phyloP scores from a whole-genome alignment of 202 grass and related monocot genomes.

The Elaeis oleifera region DNA sequence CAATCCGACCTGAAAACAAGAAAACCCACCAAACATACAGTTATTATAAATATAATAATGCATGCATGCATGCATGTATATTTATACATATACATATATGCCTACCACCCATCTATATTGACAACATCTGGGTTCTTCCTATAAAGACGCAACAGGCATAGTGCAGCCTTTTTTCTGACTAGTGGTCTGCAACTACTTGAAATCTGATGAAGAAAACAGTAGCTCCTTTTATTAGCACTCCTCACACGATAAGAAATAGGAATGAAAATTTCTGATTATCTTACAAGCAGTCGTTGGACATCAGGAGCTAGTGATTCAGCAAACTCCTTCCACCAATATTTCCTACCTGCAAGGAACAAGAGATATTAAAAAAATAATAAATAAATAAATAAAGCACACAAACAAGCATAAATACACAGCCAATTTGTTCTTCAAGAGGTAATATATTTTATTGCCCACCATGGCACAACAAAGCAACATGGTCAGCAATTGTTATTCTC shows the following conservation, averaged over 20 bases:
- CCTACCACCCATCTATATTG: conserved; percentile 95
- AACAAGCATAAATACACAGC: not conserved
- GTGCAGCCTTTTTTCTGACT: conserved; percentile 96
- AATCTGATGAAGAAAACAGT: conserved; percentile 40
- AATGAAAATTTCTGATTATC: conserved; percentile 14
- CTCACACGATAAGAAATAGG: conserved; percentile 4
- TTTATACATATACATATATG: conserved; percentile 1
- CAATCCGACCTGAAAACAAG: conserved; percentile 71
- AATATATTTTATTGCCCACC: too few species aligned
- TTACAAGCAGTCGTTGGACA: conserved; percentile 96
- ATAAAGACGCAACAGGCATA: conserved; percentile 96
- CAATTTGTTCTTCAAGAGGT: too few species aligned
- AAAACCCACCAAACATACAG: conserved; percentile 9
- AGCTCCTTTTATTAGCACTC: too few species aligned
- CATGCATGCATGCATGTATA: too few species aligned
- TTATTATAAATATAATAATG: too few species aligned
- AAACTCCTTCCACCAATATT: conserved; percentile 99
- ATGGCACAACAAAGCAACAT: too few species aligned
- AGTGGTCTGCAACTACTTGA: conserved; percentile 94
- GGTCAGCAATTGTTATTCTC: too few species aligned
- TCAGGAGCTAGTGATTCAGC: conserved; percentile 96
- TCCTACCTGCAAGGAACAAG: conserved; percentile 68
- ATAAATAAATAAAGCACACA: conserved; percentile 22
- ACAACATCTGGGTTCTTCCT: conserved; percentile 99
- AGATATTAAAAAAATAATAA: not conserved